Evolutionary conservation across 108 stramenopile species (phyloP), one percentile per base, ranked within the genome.

Genomic region (Parietichytrium sp.): DNA sequence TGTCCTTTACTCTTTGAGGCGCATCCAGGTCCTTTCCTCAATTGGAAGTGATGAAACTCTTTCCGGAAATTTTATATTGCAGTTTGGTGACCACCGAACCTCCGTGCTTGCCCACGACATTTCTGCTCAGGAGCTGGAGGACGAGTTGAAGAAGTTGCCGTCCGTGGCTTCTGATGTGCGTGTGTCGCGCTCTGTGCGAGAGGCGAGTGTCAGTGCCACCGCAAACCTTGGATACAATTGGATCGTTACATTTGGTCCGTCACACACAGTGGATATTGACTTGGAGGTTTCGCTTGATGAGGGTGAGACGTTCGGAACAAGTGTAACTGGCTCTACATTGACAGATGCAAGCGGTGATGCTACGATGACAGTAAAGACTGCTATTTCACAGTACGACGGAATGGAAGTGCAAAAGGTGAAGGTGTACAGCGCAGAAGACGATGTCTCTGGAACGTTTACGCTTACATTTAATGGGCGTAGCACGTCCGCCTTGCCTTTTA

Each of bases 401-500:
- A 45, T 18, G 18, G 83, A 55, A 42, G 50, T 78, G 12, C 83
- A 84, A 33, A 4, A 4, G 29, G 45, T 84, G 49, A 54, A 29
- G 3, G 16, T 84, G 8, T 16, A n/a, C 36, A 80, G 79, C 13
- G 79, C 42, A 48, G 45, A 16, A 4, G 79, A 54, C 47, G 83
- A 84, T 53, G 4, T 84, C 30, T 50, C 23, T 42, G 83, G 83
- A n/a, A 20, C 18, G 42, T 84, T 84, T 30, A 25, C 16, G 25
- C 53, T 84, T 25, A 29, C 48, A 18, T 84, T 84, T 47, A 25
- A 27, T 29, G 51, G 91, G 3, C 91, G 90, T 80, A 88, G 84
- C 0, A 91, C 91, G 8, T 83, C 47, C 0, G 78, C 53, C 31
- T 92, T 94, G 38, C 85, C 91, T 8, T 94, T 87, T 88, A 92